These are phyloP conservation scores for Kuraishia ogatae DNA, from an alignment of 805 yeast species.

Conservation along the genomic window DNA sequence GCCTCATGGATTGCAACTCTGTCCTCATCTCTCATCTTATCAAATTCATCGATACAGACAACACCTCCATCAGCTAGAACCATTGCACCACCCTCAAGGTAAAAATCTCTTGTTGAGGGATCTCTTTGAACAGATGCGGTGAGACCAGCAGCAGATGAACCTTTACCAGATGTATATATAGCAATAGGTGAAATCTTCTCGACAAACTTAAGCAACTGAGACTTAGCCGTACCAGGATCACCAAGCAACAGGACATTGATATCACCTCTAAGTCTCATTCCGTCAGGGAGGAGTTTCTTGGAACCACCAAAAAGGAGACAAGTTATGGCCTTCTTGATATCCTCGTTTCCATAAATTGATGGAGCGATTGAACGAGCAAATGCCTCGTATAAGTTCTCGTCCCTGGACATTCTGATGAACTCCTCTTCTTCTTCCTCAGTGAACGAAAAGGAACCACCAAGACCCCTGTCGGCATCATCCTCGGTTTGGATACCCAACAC, in stretches of 20 bases:
- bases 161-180: slow-evolving; percentile 96
- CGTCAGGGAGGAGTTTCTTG: slow-evolving; percentile 86
- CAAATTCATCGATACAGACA: slow-evolving; percentile 98
- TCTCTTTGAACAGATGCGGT: slow-evolving; percentile 97
- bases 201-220: slow-evolving; percentile 90
- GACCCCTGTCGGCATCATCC: slow-evolving; percentile 44
- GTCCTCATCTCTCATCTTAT: slow-evolving; percentile 98
- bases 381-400: slow-evolving; percentile 79
- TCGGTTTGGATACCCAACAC: slow-evolving; percentile 84
- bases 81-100: slow-evolving; percentile 99
- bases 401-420: slow-evolving; percentile 69
- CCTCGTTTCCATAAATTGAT: slow-evolving; percentile 88
- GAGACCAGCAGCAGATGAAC: slow-evolving; percentile 98
- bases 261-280: slow-evolving; percentile 95
- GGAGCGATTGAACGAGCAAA: slow-evolving; percentile 91
- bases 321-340: slow-evolving; percentile 88
- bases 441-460: slow-evolving; percentile 40
- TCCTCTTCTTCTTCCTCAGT: slow-evolving; percentile 93
- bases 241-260: slow-evolving; percentile 89
- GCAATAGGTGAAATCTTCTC: slow-evolving; percentile 93
- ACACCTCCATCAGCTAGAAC: slow-evolving; percentile 99
- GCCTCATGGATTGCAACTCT: slow-evolving; percentile 99
- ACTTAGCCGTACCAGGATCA: slow-evolving; percentile 99
- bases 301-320: slow-evolving; percentile 94
- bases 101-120: slow-evolving; percentile 79